Conservation (phyloP, 306 rosid genomes). For the peach (Prunus persica) region DNA sequence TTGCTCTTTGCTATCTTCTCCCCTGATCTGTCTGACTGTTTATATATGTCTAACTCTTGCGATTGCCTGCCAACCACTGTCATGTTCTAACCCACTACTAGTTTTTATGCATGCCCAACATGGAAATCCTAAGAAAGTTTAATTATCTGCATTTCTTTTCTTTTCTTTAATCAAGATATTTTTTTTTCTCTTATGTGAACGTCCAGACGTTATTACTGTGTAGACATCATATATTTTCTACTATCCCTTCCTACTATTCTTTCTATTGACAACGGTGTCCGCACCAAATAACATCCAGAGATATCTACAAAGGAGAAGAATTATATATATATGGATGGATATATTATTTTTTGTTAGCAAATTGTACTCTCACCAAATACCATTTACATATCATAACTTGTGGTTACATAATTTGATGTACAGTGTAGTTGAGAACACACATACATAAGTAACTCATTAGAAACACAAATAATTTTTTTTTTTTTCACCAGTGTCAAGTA, state of each 20-base stretch:
- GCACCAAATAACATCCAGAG: too few species aligned
- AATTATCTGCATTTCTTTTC: too few species aligned
- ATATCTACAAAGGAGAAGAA: too few species aligned
- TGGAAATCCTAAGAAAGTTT: background rate
- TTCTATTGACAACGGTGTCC: fast-evolving
- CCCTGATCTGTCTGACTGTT: slow-evolving; percentile 11
- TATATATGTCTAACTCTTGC: slow-evolving; percentile 17
- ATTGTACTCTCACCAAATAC: slow-evolving; percentile 5
- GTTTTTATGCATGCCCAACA: slow-evolving; percentile 16
- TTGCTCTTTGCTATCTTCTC: slow-evolving; percentile 32
- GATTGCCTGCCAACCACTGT: slow-evolving; percentile 42
- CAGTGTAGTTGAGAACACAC: too few species aligned
- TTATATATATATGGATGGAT: background rate
- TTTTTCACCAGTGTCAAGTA: too few species aligned
- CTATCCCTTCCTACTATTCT: fast-evolving
- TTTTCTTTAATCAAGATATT: too few species aligned
- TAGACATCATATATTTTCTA: too few species aligned
- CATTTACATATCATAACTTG: background rate
- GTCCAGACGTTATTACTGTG: too few species aligned
- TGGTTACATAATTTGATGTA: too few species aligned
- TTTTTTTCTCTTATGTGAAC: too few species aligned
- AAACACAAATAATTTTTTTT: too few species aligned
- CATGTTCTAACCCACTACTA: slow-evolving; percentile 31
- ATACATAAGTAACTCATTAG: too few species aligned
- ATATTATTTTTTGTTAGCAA: background rate